Evolutionary conservation across 2,329 filamentous ascomycete species (phyloP).

Genomic region (Elsinoe australis): DNA sequence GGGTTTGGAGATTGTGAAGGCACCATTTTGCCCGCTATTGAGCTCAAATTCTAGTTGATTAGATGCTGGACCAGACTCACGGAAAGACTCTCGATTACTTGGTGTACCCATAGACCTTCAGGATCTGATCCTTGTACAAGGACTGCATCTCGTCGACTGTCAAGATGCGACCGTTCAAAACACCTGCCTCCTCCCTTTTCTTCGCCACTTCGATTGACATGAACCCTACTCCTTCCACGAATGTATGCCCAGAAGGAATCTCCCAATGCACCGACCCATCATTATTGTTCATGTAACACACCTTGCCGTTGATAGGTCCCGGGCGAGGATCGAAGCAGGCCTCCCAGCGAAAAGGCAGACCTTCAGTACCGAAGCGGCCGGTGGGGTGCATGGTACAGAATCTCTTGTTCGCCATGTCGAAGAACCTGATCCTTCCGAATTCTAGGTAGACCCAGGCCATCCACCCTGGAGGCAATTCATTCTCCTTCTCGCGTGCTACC

Average conservation of each 20-base stretch:
- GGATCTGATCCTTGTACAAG: not conserved
- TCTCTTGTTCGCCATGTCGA: not conserved
- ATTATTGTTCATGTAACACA: not conserved
- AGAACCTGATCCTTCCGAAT: not conserved
- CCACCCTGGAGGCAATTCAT: not conserved
- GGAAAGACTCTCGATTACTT: too few relatives aligned
- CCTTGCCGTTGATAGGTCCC: not conserved
- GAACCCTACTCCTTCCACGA: not conserved
- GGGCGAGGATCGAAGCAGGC: not conserved
- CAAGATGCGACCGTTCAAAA: not conserved
- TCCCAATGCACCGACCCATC: not conserved
- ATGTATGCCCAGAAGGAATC: not conserved
- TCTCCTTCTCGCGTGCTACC: not conserved
- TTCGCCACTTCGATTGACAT: not conserved
- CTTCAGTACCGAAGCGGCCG: not conserved
- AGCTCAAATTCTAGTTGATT: slow-evolving; percentile 21
- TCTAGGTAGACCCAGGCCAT: not conserved
- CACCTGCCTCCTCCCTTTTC: not conserved
- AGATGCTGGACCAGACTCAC: too few relatives aligned
- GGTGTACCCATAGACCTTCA: too few relatives aligned
- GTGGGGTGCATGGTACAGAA: not conserved
- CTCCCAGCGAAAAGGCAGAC: not conserved
- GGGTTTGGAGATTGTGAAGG: slow-evolving; percentile 70
- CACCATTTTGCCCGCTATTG: slow-evolving; percentile 47
- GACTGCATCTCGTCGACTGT: not conserved